These are phyloP conservation scores for Bacterosira constricta DNA, from an alignment of 108 stramenopile species.

Conservation along the genomic window DNA sequence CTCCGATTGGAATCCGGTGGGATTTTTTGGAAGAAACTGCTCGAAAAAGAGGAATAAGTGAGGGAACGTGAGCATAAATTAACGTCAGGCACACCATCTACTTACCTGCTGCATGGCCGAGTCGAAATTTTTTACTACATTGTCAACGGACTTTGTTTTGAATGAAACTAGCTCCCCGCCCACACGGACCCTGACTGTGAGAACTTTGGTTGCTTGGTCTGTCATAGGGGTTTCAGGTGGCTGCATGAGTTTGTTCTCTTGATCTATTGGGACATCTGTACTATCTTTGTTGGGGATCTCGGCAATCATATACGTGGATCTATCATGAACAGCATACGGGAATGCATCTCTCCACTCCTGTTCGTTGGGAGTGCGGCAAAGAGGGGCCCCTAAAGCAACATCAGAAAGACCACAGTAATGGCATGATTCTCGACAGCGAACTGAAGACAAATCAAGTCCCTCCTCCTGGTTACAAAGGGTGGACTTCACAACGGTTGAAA, in stretches of 20 bases:
- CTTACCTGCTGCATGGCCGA: constrained; percentile 57
- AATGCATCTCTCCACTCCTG: constrained; percentile 80
- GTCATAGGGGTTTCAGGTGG: no score
- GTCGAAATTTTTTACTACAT: constrained; percentile 50
- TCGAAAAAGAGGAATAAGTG: neutral
- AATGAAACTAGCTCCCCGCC: constrained; percentile 72
- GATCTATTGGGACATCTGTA: neutral
- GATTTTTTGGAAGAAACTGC: constrained; percentile 71
- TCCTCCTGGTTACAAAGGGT: constrained; percentile 53
- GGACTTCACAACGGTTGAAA: constrained; percentile 69
- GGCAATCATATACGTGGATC: constrained; percentile 65
- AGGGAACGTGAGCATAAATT: neutral
- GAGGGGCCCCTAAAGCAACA: constrained; percentile 69
- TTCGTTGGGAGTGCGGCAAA: constrained; percentile 76
- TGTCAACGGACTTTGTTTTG: constrained; percentile 32
- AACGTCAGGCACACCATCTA: neutral
- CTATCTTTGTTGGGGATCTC: constrained; percentile 18
- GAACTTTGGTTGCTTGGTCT: constrained; percentile 23
- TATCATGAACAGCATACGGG: constrained; percentile 49
- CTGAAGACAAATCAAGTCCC: constrained; percentile 54
- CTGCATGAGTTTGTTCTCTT: no score
- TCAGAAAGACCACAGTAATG: constrained; percentile 83
- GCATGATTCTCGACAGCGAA: constrained; percentile 67
- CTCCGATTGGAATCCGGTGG: constrained; percentile 71
- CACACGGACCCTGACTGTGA: constrained; percentile 65